phyloP scores from a whole-genome alignment of 2,329 filamentous ascomycete genomes.

The Cladophialophora exuberans region DNA sequence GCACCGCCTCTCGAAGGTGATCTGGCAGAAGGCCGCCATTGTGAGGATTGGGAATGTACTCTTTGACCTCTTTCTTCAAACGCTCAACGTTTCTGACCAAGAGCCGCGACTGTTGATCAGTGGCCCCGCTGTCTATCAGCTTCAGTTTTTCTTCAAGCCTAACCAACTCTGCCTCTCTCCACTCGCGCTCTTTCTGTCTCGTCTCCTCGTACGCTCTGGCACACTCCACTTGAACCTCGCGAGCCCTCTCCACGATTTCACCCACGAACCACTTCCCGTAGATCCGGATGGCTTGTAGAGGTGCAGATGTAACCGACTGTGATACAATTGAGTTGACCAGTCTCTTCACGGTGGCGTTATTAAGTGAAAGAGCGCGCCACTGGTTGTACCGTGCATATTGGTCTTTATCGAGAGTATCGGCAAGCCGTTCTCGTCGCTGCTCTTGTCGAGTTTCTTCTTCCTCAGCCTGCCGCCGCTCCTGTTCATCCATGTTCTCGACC shows the following conservation, averaged over 20 bases:
- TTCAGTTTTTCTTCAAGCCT: slow-evolving; percentile 41
- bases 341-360: slow-evolving; percentile 54
- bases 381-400: slow-evolving; percentile 29
- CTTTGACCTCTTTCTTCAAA: slow-evolving; percentile 39
- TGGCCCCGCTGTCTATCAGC: slow-evolving; percentile 35
- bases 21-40: slow-evolving; percentile 52
- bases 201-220: slow-evolving; percentile 55
- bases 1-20: slow-evolving; percentile 53
- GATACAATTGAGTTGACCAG: slow-evolving; percentile 70
- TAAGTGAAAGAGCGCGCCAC: slow-evolving; percentile 38
- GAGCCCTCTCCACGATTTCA: slow-evolving; percentile 66
- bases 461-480: slow-evolving; percentile 27
- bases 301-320: slow-evolving; percentile 66
- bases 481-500: slow-evolving; percentile 32
- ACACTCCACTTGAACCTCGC: slow-evolving; percentile 62
- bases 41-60: slow-evolving; percentile 45
- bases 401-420: slow-evolving; percentile 28
- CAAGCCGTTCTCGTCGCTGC: slow-evolving; percentile 27
- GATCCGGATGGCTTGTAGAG: slow-evolving; percentile 66
- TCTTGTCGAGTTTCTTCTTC: slow-evolving; percentile 28
- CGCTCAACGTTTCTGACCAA: slow-evolving; percentile 31
- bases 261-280: slow-evolving; percentile 70
- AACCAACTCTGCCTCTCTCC: slow-evolving; percentile 60
- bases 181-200: slow-evolving; percentile 58
- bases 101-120: slow-evolving; percentile 28